phyloP scores from a whole-genome alignment of 2,329 filamentous ascomycete genomes.

The Helotiales sp. region DNA sequence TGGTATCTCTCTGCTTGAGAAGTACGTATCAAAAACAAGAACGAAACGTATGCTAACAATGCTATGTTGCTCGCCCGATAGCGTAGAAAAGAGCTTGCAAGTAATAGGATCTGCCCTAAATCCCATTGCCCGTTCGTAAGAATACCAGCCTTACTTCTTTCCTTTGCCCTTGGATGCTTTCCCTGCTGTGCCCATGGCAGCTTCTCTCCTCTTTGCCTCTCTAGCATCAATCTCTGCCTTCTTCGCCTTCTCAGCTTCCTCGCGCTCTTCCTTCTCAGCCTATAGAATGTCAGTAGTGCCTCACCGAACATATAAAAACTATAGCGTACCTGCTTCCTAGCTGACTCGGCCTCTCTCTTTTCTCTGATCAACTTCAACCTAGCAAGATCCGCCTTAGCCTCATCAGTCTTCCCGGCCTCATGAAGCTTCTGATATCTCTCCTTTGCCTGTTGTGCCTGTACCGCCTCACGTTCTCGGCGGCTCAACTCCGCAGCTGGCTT shows the following conservation, averaged over 20 bases:
- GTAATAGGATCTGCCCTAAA: background rate
- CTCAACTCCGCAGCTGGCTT: conserved; percentile 54
- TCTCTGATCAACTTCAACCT: conserved; percentile 80
- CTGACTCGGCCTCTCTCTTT: conserved; percentile 81
- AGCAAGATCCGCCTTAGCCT: conserved; percentile 86
- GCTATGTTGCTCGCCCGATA: background rate
- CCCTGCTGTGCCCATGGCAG: conserved; percentile 32
- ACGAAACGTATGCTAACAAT: background rate
- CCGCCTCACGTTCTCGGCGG: conserved; percentile 71
- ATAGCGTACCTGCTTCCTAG: conserved; percentile 71
- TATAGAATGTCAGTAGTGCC: conserved; percentile 25
- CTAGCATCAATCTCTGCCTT: conserved; percentile 47
- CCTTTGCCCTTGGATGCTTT: conserved; percentile 27
- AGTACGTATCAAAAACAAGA: background rate
- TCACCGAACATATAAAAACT: background rate
- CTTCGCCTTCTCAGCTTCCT: conserved; percentile 40
- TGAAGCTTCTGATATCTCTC: conserved; percentile 91
- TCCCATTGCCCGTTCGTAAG: background rate
- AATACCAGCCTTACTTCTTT: conserved; percentile 14
- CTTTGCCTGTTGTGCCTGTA: conserved; percentile 84
- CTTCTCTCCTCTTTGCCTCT: conserved; percentile 43
- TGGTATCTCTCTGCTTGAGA: background rate
- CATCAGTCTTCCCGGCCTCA: conserved; percentile 93
- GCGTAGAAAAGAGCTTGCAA: background rate
- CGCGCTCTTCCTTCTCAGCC: conserved; percentile 40